Percentiles rank a stretch among this genome's conserved stretches.
These are phyloP conservation scores for Candida sp. DNA, from an alignment of 1,139 yeast genomes.

Conservation along the genomic window DNA sequence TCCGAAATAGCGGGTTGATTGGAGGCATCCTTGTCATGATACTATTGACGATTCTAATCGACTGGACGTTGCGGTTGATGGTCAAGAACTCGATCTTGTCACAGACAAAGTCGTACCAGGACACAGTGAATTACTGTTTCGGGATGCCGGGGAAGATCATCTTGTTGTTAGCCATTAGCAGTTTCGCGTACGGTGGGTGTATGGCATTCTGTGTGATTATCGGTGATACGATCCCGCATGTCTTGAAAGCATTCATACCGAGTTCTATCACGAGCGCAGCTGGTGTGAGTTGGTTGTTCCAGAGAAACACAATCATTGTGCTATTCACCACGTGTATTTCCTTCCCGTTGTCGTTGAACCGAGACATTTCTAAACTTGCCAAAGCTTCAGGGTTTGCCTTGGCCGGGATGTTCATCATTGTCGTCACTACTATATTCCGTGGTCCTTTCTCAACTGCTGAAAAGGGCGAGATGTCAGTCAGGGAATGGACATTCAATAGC, in stretches of 20 bases:
- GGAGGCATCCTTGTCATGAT: conserved; percentile 73
- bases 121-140: conserved; percentile 79
- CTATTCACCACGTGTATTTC: conserved; percentile 75
- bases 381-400: conserved; percentile 89
- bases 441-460: conserved; percentile 66
- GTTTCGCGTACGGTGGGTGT: conserved; percentile 94
- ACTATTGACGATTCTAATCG: conserved; percentile 70
- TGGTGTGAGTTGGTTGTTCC: conserved; percentile 54
- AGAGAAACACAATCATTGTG: conserved; percentile 70
- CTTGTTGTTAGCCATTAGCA: conserved; percentile 76
- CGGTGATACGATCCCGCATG: conserved; percentile 96
- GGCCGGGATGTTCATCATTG: conserved; percentile 81
- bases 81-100: conserved; percentile 84
- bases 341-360: conserved; percentile 79
- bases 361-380: conserved; percentile 86
- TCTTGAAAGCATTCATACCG: conserved; percentile 71
- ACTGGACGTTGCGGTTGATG: conserved; percentile 83
- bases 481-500: conserved; percentile 60
- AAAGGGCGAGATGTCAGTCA: conserved; percentile 49
- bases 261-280: conserved; percentile 39
- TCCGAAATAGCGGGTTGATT: conserved; percentile 75
- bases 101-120: conserved; percentile 82
- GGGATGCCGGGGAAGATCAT: conserved; percentile 74
- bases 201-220: conserved; percentile 94
- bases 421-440: conserved; percentile 69